Evolutionary conservation across 176 grass and related monocot species (phyloP), one percentile per base, ranked within the genome.

Genomic region (Olyra latifolia): DNA sequence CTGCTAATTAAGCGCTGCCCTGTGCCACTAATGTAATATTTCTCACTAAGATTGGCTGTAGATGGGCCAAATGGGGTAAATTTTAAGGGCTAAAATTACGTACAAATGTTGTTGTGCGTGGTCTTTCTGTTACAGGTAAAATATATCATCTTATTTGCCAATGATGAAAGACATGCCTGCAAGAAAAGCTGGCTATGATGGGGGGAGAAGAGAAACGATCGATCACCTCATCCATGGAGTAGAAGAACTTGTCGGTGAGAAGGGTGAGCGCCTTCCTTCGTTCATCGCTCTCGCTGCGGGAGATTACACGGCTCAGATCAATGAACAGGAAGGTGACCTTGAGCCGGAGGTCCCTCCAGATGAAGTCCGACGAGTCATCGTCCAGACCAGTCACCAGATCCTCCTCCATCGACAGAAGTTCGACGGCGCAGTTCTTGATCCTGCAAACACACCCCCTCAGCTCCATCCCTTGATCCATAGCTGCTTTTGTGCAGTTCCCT

Each of bases 251-350:
- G 58, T 93, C 88, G 82, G 83, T 75, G 16, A 93, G 85, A 41
- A 91, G 71, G 14, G 82, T 91, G 75, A 97, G 91, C 42, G 74
- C 75, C 62, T 86, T 66, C 88, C 75, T 93, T 45, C 77, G 85
- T 32, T 87, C 88, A 43, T 88, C 78, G 11, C 77, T 73, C 12
- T 82, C 64, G 14, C n/a, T 74, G 20, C 39, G 47, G 56, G 90
- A 60, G 69, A 97, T 91, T 35, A 93, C 75, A 4, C 87, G 90
- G 73, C 71, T 91, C 78, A 97, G 90, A 86, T 97, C 93, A 86
- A 91, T 88, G 73, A 82, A 91, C 76, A 97, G 69, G 75, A 97
- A 97, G 62, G 85, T 88, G 30, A 80, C 72, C 74, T 97, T 97
- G 27, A 97, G 85, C 35, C 77, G 74, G 39, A 97, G 80, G 41